Percentiles rank a stretch among this genome's conserved stretches.
phyloP scores from a whole-genome alignment of 371 early-diverging fungal species.

The Quaeritorhiza haematococci region DNA sequence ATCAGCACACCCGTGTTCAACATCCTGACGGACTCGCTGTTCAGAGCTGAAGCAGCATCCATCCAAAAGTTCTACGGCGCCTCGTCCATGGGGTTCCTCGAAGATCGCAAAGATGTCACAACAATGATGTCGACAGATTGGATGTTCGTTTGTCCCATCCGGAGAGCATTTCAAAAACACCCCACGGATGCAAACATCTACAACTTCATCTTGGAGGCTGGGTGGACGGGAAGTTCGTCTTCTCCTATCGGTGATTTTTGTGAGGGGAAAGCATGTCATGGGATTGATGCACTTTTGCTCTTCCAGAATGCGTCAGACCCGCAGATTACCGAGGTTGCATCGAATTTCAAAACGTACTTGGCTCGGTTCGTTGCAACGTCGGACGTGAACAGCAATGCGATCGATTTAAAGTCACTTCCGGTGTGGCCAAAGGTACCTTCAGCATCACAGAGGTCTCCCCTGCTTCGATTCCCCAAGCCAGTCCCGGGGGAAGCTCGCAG shows the following conservation, averaged over 20 bases:
- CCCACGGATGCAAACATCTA: conserved; percentile 2
- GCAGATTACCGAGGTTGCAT: neutral
- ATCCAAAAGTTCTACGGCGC: conserved; percentile 2
- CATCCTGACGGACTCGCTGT: conserved; percentile 11
- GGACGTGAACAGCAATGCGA: neutral
- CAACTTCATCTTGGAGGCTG: conserved; percentile 16
- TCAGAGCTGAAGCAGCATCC: neutral
- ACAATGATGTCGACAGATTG: conserved; percentile 9
- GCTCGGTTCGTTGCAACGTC: neutral
- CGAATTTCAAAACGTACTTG: conserved; percentile 7
- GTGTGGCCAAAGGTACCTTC: too few species aligned
- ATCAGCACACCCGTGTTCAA: conserved; percentile 8
- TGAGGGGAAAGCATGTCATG: conserved; percentile 13
- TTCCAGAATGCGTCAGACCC: conserved; percentile 10
- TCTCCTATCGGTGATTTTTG: conserved; percentile 20
- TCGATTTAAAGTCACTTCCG: too few species aligned
- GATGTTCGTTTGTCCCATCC: conserved; percentile 17
- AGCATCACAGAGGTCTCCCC: neutral
- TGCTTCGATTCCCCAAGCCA: conserved; percentile 5
- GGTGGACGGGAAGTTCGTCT: conserved; percentile 17
- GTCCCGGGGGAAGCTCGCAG: neutral
- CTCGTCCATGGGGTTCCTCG: neutral
- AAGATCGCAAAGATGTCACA: conserved; percentile 1
- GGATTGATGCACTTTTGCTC: conserved; percentile 16
- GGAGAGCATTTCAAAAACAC: neutral